Percentiles rank a stretch among this genome's conserved stretches.
Conservation (phyloP, 2,329 filamentous ascomycete genomes). For the Venturia nashicola region DNA sequence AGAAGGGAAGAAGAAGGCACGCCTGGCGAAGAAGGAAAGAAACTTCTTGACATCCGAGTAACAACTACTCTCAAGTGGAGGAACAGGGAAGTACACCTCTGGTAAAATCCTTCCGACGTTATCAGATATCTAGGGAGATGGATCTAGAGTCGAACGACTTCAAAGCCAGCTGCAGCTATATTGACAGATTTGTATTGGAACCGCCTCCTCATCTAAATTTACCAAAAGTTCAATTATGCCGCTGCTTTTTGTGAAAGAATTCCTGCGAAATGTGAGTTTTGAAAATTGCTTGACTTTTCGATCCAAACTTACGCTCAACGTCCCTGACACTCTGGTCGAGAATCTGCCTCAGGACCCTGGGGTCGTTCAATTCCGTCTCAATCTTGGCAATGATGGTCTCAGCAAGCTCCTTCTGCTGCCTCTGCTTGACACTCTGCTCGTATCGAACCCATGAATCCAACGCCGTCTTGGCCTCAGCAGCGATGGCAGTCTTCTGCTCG, state of each 20-base stretch:
- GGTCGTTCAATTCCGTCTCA: slow-evolving; percentile 96
- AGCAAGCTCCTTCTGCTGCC: slow-evolving; percentile 93
- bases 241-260: slow-evolving; percentile 10
- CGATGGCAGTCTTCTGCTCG: slow-evolving; percentile 88
- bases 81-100: too few relatives aligned
- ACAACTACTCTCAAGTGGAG: too few relatives aligned
- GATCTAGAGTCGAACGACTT: too few relatives aligned
- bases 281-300: neutral
- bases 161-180: neutral
- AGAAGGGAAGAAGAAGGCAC: neutral
- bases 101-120: too few relatives aligned
- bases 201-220: neutral
- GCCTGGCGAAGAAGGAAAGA: too few relatives aligned
- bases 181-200: slow-evolving; percentile 7
- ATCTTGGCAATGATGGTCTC: slow-evolving; percentile 93
- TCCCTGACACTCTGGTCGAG: slow-evolving; percentile 92
- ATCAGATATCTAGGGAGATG: too few relatives aligned
- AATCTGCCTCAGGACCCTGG: slow-evolving; percentile 94
- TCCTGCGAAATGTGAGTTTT: neutral
- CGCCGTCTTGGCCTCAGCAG: slow-evolving; percentile 84
- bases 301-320: slow-evolving; percentile 68
- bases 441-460: slow-evolving; percentile 99
- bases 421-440: slow-evolving; percentile 96
- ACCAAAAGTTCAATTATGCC: neutral
- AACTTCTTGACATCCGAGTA: too few relatives aligned